Evolutionary conservation across 495 filamentous ascomycete species (phyloP), one percentile per base, ranked within the genome.

Genomic region (Podospora bellae-mahoneyi): DNA sequence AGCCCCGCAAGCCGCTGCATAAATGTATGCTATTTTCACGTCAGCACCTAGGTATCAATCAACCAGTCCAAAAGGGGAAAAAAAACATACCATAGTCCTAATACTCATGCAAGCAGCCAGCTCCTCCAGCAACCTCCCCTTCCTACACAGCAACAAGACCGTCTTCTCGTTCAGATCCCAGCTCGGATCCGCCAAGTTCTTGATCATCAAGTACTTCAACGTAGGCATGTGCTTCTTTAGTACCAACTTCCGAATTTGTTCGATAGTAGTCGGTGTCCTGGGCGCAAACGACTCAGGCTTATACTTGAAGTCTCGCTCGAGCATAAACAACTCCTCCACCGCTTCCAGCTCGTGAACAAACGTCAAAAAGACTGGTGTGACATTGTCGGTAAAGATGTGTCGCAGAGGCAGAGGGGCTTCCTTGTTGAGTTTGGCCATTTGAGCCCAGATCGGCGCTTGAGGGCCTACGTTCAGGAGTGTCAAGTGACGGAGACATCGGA

Each of bases 381-480:
- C 85, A 66, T 89, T 84, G 69, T 90, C 87, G 3, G 86, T 89
- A 69, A 84, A 83, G 28, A 90, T 84, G 62, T 83, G 84, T 53
- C 80, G 77, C 16, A 90, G 76, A 5, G 81, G 75, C 39, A 88
- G 75, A 0, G 83, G 82, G 5, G 75, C 71, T 27, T 78, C 63
- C 64, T 79, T 81, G 71, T 88, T 86, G 66, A 86, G 76, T 61
- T 80, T 82, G 23, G 77, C 74, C 59, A 90, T 72, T 19, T 83
- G 69, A 15, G 77, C 73, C 87, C 87, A 90, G 67, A 89, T 82
- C 3, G 78, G 75, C 56, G 79, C 81, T 73, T 90, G 88, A 3
- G 81, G 72, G 1, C 88, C 88, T 27, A 88, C 86, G 63, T 87
- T 87, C 58, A 90, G 82, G 9, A 90, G 77, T 0, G 86, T 87